A percentile compares a stretch with the other conserved stretches of the same genome.
Evolutionary conservation across 1,139 yeast species (phyloP).

Genomic region (Kodamaea anthophila): DNA sequence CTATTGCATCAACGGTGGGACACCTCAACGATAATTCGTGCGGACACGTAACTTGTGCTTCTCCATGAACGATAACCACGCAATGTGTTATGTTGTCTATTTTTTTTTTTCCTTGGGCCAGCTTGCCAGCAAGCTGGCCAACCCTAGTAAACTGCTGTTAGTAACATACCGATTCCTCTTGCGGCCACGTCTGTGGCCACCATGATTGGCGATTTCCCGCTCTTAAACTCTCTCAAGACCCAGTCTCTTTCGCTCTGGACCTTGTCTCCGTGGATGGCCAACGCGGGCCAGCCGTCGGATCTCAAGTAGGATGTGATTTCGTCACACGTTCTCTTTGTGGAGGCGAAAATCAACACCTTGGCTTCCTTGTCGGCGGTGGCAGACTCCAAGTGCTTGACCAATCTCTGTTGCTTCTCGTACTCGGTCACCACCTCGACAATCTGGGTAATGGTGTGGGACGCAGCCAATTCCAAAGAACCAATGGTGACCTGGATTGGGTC

Average conservation of each 20-base stretch:
- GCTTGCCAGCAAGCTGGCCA: too few species aligned
- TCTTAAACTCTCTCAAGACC: conserved; percentile 89
- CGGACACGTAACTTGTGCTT: too few species aligned
- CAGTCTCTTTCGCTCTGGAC: conserved; percentile 98
- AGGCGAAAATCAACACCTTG: conserved; percentile 82
- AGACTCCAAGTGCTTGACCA: conserved; percentile 74
- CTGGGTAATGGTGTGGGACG: conserved; percentile 94
- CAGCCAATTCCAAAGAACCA: conserved; percentile 93
- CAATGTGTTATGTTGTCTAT: too few species aligned
- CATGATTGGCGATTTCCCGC: conserved; percentile 93
- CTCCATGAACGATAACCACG: too few species aligned
- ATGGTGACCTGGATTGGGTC: conserved; percentile 95
- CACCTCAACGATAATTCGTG: too few species aligned
- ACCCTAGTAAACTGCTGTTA: conserved; percentile 6
- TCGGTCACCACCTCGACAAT: conserved; percentile 86
- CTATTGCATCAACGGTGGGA: neutral
- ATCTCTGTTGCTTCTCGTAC: conserved; percentile 88
- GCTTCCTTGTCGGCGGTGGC: conserved; percentile 76
- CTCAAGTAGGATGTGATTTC: conserved; percentile 88
- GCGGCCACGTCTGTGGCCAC: conserved; percentile 99
- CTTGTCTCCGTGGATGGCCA: conserved; percentile 98
- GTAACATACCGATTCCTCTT: conserved; percentile 96
- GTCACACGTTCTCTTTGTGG: conserved; percentile 97
- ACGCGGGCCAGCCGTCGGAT: conserved; percentile 98
- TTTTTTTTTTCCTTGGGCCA: too few species aligned